phyloP scores from a whole-genome alignment of 2,329 filamentous ascomycete genomes.

The Alternaria triticimaculans region DNA sequence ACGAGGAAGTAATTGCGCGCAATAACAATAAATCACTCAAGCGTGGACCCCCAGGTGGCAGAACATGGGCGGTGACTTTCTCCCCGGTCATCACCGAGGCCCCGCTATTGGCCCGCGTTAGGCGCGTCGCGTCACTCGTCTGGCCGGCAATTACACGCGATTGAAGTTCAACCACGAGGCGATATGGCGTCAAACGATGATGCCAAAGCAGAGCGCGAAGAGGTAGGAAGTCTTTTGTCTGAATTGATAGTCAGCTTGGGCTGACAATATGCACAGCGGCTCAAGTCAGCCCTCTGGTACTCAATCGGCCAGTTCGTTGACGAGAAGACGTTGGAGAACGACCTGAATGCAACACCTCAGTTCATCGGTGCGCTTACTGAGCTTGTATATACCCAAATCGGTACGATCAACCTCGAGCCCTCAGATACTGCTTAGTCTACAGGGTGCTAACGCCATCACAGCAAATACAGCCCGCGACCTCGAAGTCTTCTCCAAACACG shows the following conservation, averaged over 20 bases:
- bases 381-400: conserved; percentile 85
- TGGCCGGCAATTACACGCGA: neutral
- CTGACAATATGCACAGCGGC: conserved; percentile 50
- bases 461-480: conserved; percentile 61
- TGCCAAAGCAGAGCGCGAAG: conserved; percentile 39
- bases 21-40: conserved; percentile 16
- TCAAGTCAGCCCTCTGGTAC: conserved; percentile 53
- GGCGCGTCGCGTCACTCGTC: conserved; percentile 28
- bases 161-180: neutral
- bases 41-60: conserved; percentile 11
- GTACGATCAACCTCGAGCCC: conserved; percentile 55
- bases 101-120: conserved; percentile 20
- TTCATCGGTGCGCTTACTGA: conserved; percentile 81
- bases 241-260: neutral
- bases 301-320: conserved; percentile 72
- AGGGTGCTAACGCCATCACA: conserved; percentile 9
- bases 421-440: neutral
- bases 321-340: conserved; percentile 74
- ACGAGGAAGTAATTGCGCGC: conserved; percentile 2
- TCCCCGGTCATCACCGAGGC: conserved; percentile 17
- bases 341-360: conserved; percentile 87
- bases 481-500: conserved; percentile 71
- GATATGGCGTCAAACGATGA: conserved; percentile 36
- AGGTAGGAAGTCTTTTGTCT: conserved; percentile 21
- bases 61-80: conserved; percentile 17